These are phyloP conservation scores for Pythium guiyangense DNA, from an alignment of 352 stramenopile species.

Conservation along the genomic window DNA sequence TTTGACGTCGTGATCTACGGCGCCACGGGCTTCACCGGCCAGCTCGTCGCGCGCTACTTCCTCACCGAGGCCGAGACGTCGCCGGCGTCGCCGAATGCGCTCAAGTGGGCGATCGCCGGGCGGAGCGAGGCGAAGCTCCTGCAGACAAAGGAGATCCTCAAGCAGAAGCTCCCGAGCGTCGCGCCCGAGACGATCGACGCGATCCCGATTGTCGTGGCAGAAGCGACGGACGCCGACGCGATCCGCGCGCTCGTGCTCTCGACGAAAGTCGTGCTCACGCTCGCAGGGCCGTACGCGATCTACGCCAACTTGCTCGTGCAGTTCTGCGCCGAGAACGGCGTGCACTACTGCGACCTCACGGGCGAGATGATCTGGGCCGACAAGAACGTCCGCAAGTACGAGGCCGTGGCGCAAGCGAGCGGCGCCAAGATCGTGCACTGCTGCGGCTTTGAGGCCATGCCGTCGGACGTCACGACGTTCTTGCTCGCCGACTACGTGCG, in stretches of 20 bases:
- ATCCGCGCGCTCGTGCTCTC: conserved; percentile 50
- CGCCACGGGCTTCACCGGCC: conserved; percentile 80
- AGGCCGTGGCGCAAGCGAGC: conserved; percentile 39
- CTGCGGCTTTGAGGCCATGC: conserved; percentile 82
- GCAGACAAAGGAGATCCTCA: conserved; percentile 26
- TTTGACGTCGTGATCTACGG: conserved; percentile 73
- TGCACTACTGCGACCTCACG: conserved; percentile 89
- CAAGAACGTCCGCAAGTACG: conserved; percentile 58
- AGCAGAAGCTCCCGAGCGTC: conserved; percentile 18
- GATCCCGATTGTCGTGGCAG: conserved; percentile 40
- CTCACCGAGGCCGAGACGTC: conserved; percentile 35
- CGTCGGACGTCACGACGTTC: conserved; percentile 66
- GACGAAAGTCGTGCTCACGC: conserved; percentile 69
- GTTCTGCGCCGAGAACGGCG: conserved; percentile 74
- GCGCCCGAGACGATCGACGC: conserved; percentile 11
- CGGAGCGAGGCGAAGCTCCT: conserved; percentile 61
- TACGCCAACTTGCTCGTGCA: conserved; percentile 76
- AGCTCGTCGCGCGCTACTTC: conserved; percentile 53
- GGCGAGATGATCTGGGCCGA: conserved; percentile 75
- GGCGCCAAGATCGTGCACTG: conserved; percentile 77
- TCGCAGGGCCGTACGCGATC: conserved; percentile 72
- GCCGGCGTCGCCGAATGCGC: background rate
- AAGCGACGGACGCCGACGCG: conserved; percentile 36
- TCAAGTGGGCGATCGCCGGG: conserved; percentile 84
- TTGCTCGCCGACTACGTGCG: conserved; percentile 47